These are phyloP conservation scores for Colletotrichum tanaceti DNA, from an alignment of 2,329 filamentous ascomycete genomes.

Conservation along the genomic window DNA sequence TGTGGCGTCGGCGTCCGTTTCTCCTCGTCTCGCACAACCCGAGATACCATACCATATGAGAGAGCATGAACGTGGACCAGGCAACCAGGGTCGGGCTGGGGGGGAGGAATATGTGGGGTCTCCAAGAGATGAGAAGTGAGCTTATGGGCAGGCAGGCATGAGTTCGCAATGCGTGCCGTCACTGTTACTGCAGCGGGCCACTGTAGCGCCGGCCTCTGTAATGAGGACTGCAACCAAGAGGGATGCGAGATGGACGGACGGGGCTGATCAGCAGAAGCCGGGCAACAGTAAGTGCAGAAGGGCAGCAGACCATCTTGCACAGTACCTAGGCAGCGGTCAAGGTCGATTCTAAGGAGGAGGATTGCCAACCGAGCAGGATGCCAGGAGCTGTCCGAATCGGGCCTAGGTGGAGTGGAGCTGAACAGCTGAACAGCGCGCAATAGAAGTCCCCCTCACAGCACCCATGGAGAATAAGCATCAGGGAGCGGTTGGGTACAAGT, in stretches of 20 bases:
- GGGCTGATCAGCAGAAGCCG: constrained; percentile 9
- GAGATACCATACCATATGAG: constrained; percentile 14
- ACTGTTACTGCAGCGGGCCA: constrained; percentile 26
- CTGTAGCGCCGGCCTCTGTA: background rate
- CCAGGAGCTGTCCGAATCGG: background rate
- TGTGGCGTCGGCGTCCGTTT: constrained; percentile 27
- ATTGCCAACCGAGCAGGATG: background rate
- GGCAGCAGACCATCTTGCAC: constrained; percentile 1
- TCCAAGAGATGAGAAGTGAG: constrained; percentile 28
- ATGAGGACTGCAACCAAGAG: constrained; percentile 19
- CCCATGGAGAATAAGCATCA: constrained; percentile 18
- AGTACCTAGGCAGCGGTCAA: constrained; percentile 11
- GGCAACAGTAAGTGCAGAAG: too few species aligned
- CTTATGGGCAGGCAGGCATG: constrained; percentile 12
- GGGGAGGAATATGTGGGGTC: constrained; percentile 33
- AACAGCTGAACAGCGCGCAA: constrained; percentile 5
- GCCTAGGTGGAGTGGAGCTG: constrained; percentile 1
- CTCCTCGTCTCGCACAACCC: constrained; percentile 34
- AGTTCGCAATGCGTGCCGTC: constrained; percentile 14
- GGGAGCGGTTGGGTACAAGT: constrained; percentile 2
- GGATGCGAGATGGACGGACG: constrained; percentile 36
- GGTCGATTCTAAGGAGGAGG: constrained; percentile 16
- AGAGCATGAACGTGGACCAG: background rate
- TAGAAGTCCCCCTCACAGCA: background rate
- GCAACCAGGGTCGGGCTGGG: constrained; percentile 11